phyloP scores from a whole-genome alignment of 75 land plant species.

The Ceratopteris richardii region DNA sequence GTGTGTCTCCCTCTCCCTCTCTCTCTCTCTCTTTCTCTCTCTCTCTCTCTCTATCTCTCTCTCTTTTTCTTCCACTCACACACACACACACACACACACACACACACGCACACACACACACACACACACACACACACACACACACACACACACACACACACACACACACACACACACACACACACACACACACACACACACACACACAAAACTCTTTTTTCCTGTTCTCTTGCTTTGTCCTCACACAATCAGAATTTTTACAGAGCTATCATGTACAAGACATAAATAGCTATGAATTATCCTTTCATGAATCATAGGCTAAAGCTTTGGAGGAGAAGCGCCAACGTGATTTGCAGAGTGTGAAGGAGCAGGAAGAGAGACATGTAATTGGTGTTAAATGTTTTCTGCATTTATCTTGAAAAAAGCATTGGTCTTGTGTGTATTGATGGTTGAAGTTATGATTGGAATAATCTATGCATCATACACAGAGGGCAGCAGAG shows the following conservation, averaged over 20 bases:
- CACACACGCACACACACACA: too few relatives aligned
- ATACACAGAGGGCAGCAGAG: slow-evolving; percentile 75
- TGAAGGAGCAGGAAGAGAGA: slow-evolving; percentile 88
- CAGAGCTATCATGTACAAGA: background rate
- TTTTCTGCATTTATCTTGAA: background rate
- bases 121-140: too few relatives aligned
- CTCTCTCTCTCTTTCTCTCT: too few relatives aligned
- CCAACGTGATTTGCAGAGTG: slow-evolving; percentile 71
- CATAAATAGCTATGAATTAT: background rate
- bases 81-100: too few relatives aligned
- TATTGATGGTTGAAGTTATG: background rate
- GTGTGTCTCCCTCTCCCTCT: too few relatives aligned
- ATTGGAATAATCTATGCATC: slow-evolving; percentile 4
- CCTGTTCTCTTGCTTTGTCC: background rate
- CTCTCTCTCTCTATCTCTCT: too few relatives aligned
- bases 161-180: background rate
- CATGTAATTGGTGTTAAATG: slow-evolving; percentile 37
- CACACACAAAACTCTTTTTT: background rate
- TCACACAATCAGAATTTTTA: background rate
- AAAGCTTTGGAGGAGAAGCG: slow-evolving; percentile 95
- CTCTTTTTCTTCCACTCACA: too few relatives aligned
- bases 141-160: too few relatives aligned
- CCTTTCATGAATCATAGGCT: slow-evolving; percentile 25
- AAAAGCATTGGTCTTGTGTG: background rate
- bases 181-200: background rate